These are phyloP conservation scores for Hypoxylon rubiginosum DNA, from an alignment of 2,329 filamentous ascomycete genomes.

Conservation along the genomic window DNA sequence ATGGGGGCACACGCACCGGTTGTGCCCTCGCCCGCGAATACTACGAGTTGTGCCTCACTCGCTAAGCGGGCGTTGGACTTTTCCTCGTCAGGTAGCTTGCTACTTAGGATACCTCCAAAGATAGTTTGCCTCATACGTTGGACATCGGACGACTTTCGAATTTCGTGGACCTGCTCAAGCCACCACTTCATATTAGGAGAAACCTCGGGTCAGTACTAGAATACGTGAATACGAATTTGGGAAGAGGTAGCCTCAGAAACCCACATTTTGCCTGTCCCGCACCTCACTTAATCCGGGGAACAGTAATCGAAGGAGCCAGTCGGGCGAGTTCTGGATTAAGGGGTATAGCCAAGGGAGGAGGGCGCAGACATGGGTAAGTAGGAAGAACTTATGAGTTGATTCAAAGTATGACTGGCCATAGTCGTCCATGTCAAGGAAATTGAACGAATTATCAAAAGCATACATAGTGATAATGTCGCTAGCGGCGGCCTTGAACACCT, in stretches of 20 bases:
- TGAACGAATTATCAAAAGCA: conserved; percentile 31
- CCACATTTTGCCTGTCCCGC: conserved; percentile 24
- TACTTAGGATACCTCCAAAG: conserved; percentile 42
- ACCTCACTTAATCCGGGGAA: conserved; percentile 25
- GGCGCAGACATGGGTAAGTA: conserved; percentile 33
- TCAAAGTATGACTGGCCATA: conserved; percentile 27
- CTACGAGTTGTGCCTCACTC: conserved; percentile 34
- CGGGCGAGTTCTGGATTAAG: conserved; percentile 26
- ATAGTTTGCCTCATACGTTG: conserved; percentile 40
- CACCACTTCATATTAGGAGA: conserved; percentile 25
- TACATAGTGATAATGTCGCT: conserved; percentile 45
- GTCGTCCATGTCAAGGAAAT: conserved; percentile 36
- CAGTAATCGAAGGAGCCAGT: conserved; percentile 20
- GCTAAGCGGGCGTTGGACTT: conserved; percentile 30
- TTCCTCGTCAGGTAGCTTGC: conserved; percentile 34
- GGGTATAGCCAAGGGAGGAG: conserved; percentile 40
- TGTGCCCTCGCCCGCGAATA: conserved; percentile 31
- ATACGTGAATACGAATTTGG: no score
- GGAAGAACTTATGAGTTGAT: conserved; percentile 28
- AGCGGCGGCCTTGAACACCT: conserved; percentile 40
- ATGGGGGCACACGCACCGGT: no score
- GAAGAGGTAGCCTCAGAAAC: background rate
- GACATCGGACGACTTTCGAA: conserved; percentile 37
- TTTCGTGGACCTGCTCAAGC: conserved; percentile 33
- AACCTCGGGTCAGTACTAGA: no score